Conservation (phyloP, 2,329 filamentous ascomycete species). For the Fusarium sp. region DNA sequence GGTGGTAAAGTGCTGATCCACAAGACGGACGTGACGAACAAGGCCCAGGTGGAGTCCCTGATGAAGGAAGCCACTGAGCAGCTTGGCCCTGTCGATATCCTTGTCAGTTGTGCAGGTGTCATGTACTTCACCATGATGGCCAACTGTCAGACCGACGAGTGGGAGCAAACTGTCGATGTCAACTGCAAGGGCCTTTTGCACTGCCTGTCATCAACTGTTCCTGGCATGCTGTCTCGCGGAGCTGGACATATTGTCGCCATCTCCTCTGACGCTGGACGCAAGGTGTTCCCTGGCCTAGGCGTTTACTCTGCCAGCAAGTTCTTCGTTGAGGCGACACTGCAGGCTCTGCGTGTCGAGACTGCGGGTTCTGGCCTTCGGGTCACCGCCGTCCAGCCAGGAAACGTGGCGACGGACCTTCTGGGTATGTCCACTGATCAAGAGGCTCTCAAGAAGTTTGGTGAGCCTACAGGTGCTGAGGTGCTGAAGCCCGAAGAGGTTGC, state of each 20-base stretch:
- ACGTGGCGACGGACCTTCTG: conserved; percentile 79
- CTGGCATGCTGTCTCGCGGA: conserved; percentile 77
- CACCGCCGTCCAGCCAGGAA: conserved; percentile 81
- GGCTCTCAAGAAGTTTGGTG: conserved; percentile 82
- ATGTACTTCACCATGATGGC: conserved; percentile 94
- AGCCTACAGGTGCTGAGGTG: conserved; percentile 80
- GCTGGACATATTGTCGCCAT: conserved; percentile 82
- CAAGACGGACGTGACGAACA: conserved; percentile 79
- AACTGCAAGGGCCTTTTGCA: conserved; percentile 88
- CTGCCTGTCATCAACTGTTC: conserved; percentile 76
- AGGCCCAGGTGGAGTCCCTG: conserved; percentile 74
- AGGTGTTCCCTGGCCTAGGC: conserved; percentile 83
- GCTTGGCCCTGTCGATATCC: conserved; percentile 80
- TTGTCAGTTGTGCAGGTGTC: conserved; percentile 84
- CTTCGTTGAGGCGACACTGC: conserved; percentile 86
- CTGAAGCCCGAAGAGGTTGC: conserved; percentile 81
- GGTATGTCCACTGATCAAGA: conserved; percentile 81
- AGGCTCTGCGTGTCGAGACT: conserved; percentile 79
- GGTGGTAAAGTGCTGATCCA: conserved; percentile 76
- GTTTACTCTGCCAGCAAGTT: conserved; percentile 88
- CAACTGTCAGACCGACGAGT: conserved; percentile 78
- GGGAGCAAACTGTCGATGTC: conserved; percentile 85
- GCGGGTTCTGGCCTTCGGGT: conserved; percentile 79
- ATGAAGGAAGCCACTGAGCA: conserved; percentile 68
- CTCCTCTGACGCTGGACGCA: conserved; percentile 84